phyloP scores from a whole-genome alignment of 495 filamentous ascomycete genomes.

The Parachaetomium inaequale region DNA sequence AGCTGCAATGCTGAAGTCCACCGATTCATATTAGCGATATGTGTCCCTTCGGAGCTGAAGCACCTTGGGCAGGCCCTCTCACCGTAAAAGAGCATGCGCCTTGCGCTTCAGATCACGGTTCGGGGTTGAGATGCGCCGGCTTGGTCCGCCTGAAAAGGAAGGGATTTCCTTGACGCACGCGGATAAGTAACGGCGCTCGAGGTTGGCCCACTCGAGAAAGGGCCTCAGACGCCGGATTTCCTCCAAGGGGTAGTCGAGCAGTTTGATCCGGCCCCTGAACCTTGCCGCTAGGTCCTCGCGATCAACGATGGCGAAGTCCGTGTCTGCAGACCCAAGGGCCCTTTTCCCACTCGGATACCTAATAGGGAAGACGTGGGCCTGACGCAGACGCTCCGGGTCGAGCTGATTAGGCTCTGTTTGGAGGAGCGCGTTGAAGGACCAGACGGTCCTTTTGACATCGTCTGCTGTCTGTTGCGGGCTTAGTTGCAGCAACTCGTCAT shows the following conservation, averaged over 20 bases:
- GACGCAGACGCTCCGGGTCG: background rate
- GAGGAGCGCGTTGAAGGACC: conserved; percentile 35
- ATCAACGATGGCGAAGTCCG: conserved; percentile 39
- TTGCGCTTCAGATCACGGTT: conserved; percentile 30
- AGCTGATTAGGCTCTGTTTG: conserved; percentile 6
- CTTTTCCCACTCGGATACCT: conserved; percentile 20
- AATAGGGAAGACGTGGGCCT: conserved; percentile 31
- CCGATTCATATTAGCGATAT: conserved; percentile 15
- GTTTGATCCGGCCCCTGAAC: conserved; percentile 31
- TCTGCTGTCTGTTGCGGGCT: conserved; percentile 18
- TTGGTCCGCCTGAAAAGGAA: conserved; percentile 19
- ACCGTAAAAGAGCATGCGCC: conserved; percentile 42
- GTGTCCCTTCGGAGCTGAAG: too few relatives aligned
- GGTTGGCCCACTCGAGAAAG: conserved; percentile 35
- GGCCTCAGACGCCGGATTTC: conserved; percentile 34
- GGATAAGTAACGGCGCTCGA: conserved; percentile 38
- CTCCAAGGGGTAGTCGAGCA: conserved; percentile 40
- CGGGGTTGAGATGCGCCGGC: conserved; percentile 24
- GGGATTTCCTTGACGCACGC: conserved; percentile 37
- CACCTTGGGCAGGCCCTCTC: background rate
- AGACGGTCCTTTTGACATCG: conserved; percentile 37
- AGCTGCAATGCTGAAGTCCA: conserved; percentile 26
- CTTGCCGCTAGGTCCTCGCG: conserved; percentile 28
- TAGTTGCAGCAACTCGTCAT: conserved; percentile 31
- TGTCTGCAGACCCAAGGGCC: conserved; percentile 6